Evolutionary conservation across 106 monocot species (phyloP).

Genomic region (Xerophyta viscosa): DNA sequence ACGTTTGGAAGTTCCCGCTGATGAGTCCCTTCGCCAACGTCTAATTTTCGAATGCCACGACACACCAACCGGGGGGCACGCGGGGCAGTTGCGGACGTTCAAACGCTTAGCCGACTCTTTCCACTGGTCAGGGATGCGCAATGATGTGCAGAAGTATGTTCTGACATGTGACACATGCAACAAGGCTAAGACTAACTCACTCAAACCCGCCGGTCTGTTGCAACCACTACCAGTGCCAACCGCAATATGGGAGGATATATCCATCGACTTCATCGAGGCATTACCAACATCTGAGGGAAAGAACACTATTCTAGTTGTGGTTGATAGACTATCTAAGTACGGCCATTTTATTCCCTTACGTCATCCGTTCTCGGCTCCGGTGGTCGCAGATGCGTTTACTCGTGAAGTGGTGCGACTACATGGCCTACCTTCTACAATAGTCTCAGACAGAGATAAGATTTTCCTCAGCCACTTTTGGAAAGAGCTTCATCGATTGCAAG

Average conservation of each 20-base stretch:
- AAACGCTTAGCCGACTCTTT: background rate
- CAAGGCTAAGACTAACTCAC: background rate
- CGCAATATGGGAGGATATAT: constrained; percentile 1
- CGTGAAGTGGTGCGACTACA: background rate
- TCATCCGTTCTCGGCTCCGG: background rate
- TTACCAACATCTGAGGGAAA: background rate
- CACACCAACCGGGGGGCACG: too few relatives aligned
- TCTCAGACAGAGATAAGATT: background rate
- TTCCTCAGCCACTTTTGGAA: background rate
- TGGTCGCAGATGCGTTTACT: background rate
- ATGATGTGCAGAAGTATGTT: background rate
- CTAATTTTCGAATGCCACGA: too few relatives aligned
- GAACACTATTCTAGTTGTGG: constrained; percentile 1
- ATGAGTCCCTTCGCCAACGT: too few relatives aligned
- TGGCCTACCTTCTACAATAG: background rate
- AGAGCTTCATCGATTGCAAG: background rate
- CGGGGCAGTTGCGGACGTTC: too few relatives aligned
- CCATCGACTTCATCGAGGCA: constrained; percentile 1
- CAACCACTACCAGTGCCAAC: background rate
- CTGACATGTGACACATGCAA: background rate
- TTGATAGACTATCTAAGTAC: background rate
- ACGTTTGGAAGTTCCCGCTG: too few relatives aligned
- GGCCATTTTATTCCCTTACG: background rate
- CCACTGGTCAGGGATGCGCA: background rate
- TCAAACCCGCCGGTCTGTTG: background rate